Percentiles rank a stretch among this genome's conserved stretches.
Evolutionary conservation across 805 yeast species (phyloP).

Genomic region (Nematodospora valgi): DNA sequence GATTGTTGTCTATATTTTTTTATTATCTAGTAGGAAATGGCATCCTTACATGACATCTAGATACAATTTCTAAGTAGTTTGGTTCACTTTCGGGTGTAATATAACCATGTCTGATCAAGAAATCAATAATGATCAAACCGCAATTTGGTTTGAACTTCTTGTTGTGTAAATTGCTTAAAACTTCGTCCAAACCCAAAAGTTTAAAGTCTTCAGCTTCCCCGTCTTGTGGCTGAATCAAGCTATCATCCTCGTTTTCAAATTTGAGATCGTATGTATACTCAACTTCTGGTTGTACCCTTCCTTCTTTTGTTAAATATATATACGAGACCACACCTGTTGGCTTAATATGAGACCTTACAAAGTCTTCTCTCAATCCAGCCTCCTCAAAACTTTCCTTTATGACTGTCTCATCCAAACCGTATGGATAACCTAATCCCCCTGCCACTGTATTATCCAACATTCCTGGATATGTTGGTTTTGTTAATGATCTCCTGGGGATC

Average conservation of each 20-base stretch:
- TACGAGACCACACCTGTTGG: slow-evolving; percentile 71
- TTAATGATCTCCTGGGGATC: slow-evolving; percentile 78
- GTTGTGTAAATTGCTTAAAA: slow-evolving; percentile 43
- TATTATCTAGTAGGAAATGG: slow-evolving; percentile 58
- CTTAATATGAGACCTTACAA: slow-evolving; percentile 43
- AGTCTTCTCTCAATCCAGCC: slow-evolving; percentile 65
- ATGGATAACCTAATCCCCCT: slow-evolving; percentile 87
- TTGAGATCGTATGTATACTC: slow-evolving; percentile 75
- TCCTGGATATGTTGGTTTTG: slow-evolving; percentile 86
- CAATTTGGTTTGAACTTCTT: slow-evolving; percentile 89
- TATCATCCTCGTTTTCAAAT: slow-evolving; percentile 41
- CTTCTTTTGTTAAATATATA: slow-evolving; percentile 45
- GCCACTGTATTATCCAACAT: slow-evolving; percentile 93
- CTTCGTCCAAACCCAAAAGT: slow-evolving; percentile 59
- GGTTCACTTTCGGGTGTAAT: slow-evolving; percentile 65
- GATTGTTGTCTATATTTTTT: too few relatives aligned
- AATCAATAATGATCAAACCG: slow-evolving; percentile 75
- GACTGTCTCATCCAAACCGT: slow-evolving; percentile 70
- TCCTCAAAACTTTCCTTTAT: slow-evolving; percentile 88
- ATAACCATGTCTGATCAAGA: slow-evolving; percentile 80
- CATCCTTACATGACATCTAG: slow-evolving; percentile 61
- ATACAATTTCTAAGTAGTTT: slow-evolving; percentile 56
- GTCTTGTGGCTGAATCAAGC: slow-evolving; percentile 44
- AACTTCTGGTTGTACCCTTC: slow-evolving; percentile 84
- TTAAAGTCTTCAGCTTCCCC: slow-evolving; percentile 70